Evolutionary conservation across 2,329 filamentous ascomycete genomes (phyloP), one percentile per base, ranked within the genome.

Genomic region (Calonectria hawksworthii): DNA sequence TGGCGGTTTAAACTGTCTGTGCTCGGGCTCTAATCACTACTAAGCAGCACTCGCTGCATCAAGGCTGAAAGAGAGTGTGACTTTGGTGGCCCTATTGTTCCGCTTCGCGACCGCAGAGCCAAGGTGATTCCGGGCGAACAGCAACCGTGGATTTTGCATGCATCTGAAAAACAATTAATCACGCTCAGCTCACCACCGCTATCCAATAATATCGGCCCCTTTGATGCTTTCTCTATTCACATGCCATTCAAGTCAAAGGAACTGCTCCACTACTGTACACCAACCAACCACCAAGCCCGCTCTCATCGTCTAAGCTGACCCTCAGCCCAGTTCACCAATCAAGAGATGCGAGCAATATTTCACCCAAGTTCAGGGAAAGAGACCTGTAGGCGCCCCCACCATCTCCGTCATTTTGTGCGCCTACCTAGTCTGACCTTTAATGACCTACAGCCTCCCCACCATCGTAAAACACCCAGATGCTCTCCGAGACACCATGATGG

Each of bases 181-280:
- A 4, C 72, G 3, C 26, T 54, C 4, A 38, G 14, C 3, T 16
- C 50, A 2, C 70, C 75, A 0, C 52, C 61, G 1, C 52, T 72
- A 2, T 52, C 54, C 0, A 75, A 70, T n/a, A 64, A 77, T 4
- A 66, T 77, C 11, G 78, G 77, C 8, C 74, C 76, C 0, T 80
- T 80, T 11, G 80, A 78, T 18, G 75, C 73, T 1, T 47, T 80
- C 13, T 75, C 78, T 0, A 51, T 81, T 13, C 67, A 75, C 3
- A 80, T 81, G 80, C 76, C 80, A 3, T 73, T 77, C 6, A 78
- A 76, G 11, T 81, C 80, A 8, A 80, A 72, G 4, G 74, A 81
- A 6, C 41, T 81, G 0, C 72, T 81, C 3, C 71, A 80, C 47
- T 81, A 81, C 6, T 81, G 80, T 80, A 28, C 70, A 74, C 73